Evolutionary conservation across 306 rosid genomes (phyloP).

Genomic region (Vigna trinervia): DNA sequence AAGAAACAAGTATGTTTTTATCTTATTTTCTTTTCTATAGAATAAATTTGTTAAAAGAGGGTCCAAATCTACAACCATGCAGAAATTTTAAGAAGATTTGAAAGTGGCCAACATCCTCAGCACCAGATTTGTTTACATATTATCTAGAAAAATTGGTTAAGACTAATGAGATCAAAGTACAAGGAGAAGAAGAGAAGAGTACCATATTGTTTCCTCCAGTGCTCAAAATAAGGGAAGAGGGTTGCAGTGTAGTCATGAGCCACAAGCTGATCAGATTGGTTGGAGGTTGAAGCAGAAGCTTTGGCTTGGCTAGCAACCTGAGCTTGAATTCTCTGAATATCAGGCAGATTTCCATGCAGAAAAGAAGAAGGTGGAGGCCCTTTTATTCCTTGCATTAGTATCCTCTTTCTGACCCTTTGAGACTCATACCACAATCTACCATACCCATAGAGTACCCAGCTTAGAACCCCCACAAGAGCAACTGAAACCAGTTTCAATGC

Average conservation of each 20-base stretch:
- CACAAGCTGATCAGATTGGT: slow-evolving; percentile 52
- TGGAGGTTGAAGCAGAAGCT: slow-evolving; percentile 8
- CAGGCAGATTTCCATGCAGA: slow-evolving; percentile 71
- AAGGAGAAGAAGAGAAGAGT: slow-evolving; percentile 22
- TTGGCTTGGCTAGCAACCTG: slow-evolving; percentile 39
- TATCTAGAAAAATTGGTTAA: background rate
- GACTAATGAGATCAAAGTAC: background rate
- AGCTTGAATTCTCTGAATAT: slow-evolving; percentile 75
- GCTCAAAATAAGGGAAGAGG: slow-evolving; percentile 86
- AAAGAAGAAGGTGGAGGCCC: slow-evolving; percentile 85
- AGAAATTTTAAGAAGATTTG: background rate
- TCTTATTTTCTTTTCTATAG: background rate
- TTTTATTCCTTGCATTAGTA: slow-evolving; percentile 68
- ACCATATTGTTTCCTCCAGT: slow-evolving; percentile 92
- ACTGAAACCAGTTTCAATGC: slow-evolving; percentile 43
- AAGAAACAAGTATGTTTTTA: background rate
- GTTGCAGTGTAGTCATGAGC: slow-evolving; percentile 81
- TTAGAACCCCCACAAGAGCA: slow-evolving; percentile 47
- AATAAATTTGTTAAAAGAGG: background rate
- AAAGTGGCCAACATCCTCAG: background rate
- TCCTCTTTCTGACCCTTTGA: slow-evolving; percentile 63
- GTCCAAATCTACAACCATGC: background rate
- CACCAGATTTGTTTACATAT: background rate
- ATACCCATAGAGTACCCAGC: slow-evolving; percentile 51
- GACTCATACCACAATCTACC: slow-evolving; percentile 55